Base-by-base conservation (phyloP, 441 rosid species). In the Populus hybrid region DNA sequence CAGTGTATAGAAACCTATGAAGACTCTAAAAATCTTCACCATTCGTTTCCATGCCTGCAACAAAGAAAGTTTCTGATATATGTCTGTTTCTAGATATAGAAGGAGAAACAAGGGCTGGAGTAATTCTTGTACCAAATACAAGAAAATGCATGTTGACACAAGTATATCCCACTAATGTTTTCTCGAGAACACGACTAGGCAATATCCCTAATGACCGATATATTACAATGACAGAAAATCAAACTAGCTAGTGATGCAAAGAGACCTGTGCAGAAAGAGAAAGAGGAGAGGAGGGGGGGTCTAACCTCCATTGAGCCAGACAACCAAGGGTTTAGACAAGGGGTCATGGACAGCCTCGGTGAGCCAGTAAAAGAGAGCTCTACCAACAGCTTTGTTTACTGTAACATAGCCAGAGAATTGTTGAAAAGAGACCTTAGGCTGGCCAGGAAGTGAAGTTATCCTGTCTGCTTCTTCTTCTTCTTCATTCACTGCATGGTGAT, bases 251-350 rank as follows among this genome's bases (percentile, higher is more conserved):
- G n/a, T 23, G 69, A 14, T 24, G 24, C 65, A 59, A 0, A 1
- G 65, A 8, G 63, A 20, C 63, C 9, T 54, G 63, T 7, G 8
- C 0, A 2, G 57, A 46, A 5, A 57, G 63, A 57, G 32, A 30
- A 30, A 4, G 32, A 8, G 8, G 64, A 57, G 23, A 57, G 6
- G 21, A 35, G 34, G 8, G 26, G 9, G n/a, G 34, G 16, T 10
- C 6, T 80, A 54, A 95, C 99, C 99, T 89, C 99, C 99, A 76
- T 96, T 96, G 72, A 96, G 99, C 98, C 98, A 96, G 74, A 96
- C 76, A 12, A 96, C 97, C 65, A 94, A 80, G 71, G 99, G 97
- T 79, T 92, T 93, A 14, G 95, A 84, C 11, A 78, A 76, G 69
- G 92, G 96, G 18, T 77, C 34, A 21, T 75, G 73, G 50, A 79